A percentile compares a stretch with the other conserved stretches of the same genome.
phyloP scores from a whole-genome alignment of 164 flowering plant genomes.

The Sedum album region DNA sequence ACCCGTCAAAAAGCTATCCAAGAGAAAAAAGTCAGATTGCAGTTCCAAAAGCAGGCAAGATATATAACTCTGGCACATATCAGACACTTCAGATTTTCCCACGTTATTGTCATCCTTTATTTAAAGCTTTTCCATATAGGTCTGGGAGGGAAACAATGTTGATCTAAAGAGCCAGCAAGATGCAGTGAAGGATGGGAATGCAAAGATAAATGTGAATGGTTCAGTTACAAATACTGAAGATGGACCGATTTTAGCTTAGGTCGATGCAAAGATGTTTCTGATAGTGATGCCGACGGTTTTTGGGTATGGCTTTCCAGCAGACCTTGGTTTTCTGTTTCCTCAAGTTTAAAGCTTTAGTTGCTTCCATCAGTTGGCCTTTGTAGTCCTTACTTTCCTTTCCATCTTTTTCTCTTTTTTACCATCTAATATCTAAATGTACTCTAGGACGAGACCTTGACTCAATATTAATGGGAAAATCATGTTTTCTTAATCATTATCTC shows the following conservation, averaged over 20 bases:
- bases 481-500: no score
- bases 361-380: background rate
- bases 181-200: conserved; percentile 2
- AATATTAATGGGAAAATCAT: no score
- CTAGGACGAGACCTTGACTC: background rate
- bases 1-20: conserved; percentile 13
- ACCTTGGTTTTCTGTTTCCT: background rate
- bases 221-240: background rate
- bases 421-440: background rate
- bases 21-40: conserved; percentile 19
- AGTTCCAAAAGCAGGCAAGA: conserved; percentile 22
- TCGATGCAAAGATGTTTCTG: background rate
- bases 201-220: background rate
- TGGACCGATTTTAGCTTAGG: background rate
- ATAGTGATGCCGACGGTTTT: background rate
- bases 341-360: background rate
- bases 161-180: conserved; percentile 1
- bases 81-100: background rate
- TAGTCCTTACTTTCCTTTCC: background rate
- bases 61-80: background rate
- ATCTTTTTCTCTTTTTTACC: background rate
- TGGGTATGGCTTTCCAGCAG: background rate
- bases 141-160: conserved; percentile 11
- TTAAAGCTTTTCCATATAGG: background rate
- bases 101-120: background rate